Base-by-base conservation (phyloP, 78 protist genomes). In the Dictyostelium brefeldianum region DNA sequence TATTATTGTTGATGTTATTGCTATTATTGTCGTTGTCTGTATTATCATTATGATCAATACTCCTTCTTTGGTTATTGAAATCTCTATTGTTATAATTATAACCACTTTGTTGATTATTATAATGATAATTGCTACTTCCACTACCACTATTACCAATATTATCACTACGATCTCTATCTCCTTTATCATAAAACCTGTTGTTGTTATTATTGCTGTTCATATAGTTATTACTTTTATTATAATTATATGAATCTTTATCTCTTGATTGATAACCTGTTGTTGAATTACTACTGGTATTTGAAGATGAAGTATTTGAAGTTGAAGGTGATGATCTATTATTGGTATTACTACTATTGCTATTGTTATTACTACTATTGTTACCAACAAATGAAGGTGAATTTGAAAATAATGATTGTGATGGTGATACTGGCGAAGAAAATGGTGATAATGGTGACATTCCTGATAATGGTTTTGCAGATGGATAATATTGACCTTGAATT, bases 371-470 rank as follows among this genome's bases (percentile, higher is more conserved):
- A 51, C 56, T 51, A 51, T 12, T 51, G 56, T 12, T 12, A 51
- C 15, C 10, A 14, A 12, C n/a, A 51, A 12, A 51, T 12, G 56
- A 51, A 14, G 56, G 56, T 51, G 56, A 25, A 29, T 65, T 22
- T 65, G 47, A 4, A 7, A 29, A 65, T 65, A 29, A 22, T 25
- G 46, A 0, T 65, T 22, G 73, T 0, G 73, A 65, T 29, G 73
- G 73, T 65, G 73, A 65, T 25, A 29, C n/a, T 9, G 73, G 73
- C 12, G 73, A 65, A 4, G 73, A 65, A 65, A 65, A 65, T 3
- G 73, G 73, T 29, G 73, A 65, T 29, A 65, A 29, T 29, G 73
- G 73, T 10, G 73, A 65, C 8, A 65, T 29, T n/a, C 73, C 73
- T 25, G 73, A 1, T 11, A 65, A 25, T 2, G 73, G 73, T 65